Conservation (phyloP, 768 basidiomycete genomes). For the Termitomyces sp. region DNA sequence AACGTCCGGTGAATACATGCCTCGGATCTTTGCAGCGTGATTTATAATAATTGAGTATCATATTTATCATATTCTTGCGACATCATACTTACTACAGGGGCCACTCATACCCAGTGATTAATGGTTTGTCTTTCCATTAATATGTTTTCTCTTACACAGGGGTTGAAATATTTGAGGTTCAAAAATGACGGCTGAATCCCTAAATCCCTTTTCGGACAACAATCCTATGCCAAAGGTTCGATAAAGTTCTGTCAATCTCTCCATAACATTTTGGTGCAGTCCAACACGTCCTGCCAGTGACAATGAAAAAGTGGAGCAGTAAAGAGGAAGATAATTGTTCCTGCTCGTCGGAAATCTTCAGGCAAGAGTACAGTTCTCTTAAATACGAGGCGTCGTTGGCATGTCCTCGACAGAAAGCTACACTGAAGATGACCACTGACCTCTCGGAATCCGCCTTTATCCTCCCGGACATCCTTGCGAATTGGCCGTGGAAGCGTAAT, state of each 20-base stretch:
- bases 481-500: conserved; percentile 39
- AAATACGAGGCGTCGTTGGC: neutral
- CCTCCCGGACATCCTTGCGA: conserved; percentile 24
- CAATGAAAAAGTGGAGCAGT: neutral
- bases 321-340: neutral
- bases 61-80: neutral
- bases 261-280: neutral
- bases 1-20: neutral
- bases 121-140: too few relatives aligned
- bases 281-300: neutral
- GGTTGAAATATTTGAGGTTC: neutral
- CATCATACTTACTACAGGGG: neutral
- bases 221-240: neutral
- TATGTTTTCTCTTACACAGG: neutral
- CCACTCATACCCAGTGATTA: neutral
- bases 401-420: neutral
- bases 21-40: neutral
- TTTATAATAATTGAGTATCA: neutral
- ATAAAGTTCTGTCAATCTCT: neutral
- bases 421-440: neutral
- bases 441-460: neutral
- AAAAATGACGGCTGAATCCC: neutral
- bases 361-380: neutral
- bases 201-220: neutral
- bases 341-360: neutral